Evolutionary conservation across 176 grass and related monocot genomes (phyloP).

Genomic region (Raddia distichophylla): DNA sequence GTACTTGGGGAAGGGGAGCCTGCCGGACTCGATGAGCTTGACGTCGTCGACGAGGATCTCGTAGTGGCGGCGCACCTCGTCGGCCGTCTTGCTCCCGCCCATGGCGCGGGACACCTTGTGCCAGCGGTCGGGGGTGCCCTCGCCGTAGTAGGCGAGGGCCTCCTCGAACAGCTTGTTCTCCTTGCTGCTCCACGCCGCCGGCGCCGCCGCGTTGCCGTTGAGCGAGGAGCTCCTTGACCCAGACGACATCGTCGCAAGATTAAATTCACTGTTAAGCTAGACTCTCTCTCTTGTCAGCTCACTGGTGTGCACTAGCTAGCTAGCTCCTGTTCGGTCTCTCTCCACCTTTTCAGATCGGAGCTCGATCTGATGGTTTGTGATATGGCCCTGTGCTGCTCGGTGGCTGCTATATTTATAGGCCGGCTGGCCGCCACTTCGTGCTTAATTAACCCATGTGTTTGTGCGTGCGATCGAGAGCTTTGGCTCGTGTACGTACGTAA

Average conservation of each 20-base stretch:
- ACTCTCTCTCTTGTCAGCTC: not conserved
- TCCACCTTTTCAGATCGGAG: too few relatives aligned
- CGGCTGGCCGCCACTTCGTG: too few relatives aligned
- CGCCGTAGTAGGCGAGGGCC: slow-evolving; percentile 65
- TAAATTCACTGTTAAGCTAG: not conserved
- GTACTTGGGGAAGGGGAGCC: slow-evolving; percentile 71
- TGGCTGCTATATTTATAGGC: too few relatives aligned
- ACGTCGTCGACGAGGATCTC: slow-evolving; percentile 69
- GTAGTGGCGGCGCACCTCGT: slow-evolving; percentile 77
- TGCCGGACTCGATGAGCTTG: slow-evolving; percentile 55
- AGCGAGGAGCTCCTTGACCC: slow-evolving; percentile 49
- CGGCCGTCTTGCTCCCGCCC: slow-evolving; percentile 70
- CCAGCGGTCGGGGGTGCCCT: slow-evolving; percentile 86
- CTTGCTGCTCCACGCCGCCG: slow-evolving; percentile 59
- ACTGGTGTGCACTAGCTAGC: slow-evolving; percentile 15
- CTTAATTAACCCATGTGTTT: not conserved
- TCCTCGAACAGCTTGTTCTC: slow-evolving; percentile 94
- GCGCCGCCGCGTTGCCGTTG: slow-evolving; percentile 11
- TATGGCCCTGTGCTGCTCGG: too few relatives aligned
- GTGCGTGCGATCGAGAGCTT: too few relatives aligned
- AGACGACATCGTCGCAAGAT: slow-evolving; percentile 50
- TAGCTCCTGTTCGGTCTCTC: not conserved
- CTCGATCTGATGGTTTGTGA: too few relatives aligned
- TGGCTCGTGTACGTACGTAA: not conserved
- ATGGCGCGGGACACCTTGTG: slow-evolving; percentile 78